phyloP scores from a whole-genome alignment of 2,329 filamentous ascomycete genomes.

The Triangularia setosa region DNA sequence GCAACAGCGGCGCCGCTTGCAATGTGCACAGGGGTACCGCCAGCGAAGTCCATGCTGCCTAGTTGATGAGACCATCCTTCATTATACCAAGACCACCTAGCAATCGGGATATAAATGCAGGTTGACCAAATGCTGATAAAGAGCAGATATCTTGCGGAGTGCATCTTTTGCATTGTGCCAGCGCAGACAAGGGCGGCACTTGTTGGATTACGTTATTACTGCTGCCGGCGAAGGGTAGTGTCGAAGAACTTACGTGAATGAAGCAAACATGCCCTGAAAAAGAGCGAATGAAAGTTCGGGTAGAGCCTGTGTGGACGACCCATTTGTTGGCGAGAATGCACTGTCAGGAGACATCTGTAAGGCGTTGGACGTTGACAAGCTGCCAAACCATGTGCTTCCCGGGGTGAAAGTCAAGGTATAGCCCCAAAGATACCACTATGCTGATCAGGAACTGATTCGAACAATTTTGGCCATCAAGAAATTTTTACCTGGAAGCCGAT shows the following conservation, averaged over 20 bases:
- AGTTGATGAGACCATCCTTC: conserved; percentile 18
- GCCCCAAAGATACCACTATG: conserved; percentile 18
- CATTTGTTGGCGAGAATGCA: neutral
- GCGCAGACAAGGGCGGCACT: conserved; percentile 12
- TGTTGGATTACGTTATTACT: neutral
- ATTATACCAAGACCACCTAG: conserved; percentile 23
- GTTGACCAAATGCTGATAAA: conserved; percentile 15
- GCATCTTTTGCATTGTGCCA: conserved; percentile 10
- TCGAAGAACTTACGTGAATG: conserved; percentile 9
- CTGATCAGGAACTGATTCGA: neutral
- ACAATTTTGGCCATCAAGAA: neutral
- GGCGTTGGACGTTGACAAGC: neutral
- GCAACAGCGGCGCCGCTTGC: conserved; percentile 15
- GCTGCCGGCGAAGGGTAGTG: neutral
- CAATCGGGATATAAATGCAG: conserved; percentile 21
- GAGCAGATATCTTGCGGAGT: conserved; percentile 11
- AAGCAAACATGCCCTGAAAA: conserved; percentile 18
- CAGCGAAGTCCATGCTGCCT: conserved; percentile 24
- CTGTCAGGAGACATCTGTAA: neutral
- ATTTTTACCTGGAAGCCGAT: neutral
- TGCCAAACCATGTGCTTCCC: conserved; percentile 4
- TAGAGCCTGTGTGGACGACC: conserved; percentile 6
- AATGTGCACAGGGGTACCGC: conserved; percentile 25
- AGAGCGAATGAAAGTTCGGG: conserved; percentile 12
- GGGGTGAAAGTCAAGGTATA: conserved; percentile 15